phyloP scores from a whole-genome alignment of 371 early-diverging fungal species.

The Lichtheimia hyalospora region DNA sequence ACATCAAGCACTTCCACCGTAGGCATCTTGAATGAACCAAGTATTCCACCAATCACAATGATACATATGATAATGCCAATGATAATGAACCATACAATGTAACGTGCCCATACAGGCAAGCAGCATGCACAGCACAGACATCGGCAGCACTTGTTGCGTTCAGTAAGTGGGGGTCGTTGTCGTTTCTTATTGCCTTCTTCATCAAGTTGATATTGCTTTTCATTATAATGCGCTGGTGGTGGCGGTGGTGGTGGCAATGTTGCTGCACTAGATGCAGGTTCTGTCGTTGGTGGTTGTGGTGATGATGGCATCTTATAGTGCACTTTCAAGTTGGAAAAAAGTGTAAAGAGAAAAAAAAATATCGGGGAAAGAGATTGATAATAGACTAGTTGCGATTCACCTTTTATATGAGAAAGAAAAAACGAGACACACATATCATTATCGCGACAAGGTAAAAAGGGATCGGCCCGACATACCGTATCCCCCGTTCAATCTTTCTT shows the following conservation, averaged over 20 bases:
- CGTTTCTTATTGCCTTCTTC: not conserved
- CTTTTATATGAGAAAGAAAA: not conserved
- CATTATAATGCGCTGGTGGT: not conserved
- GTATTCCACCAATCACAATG: slow-evolving; percentile 32
- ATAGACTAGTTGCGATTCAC: not conserved
- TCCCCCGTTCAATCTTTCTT: not conserved
- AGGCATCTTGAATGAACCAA: slow-evolving; percentile 40
- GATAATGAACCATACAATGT: slow-evolving; percentile 42
- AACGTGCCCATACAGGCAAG: slow-evolving; percentile 40
- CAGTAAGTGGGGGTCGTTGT: slow-evolving; percentile 10
- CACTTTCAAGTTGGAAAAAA: no score
- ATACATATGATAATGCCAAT: slow-evolving; percentile 37
- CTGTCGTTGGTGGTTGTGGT: not conserved
- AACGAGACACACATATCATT: not conserved
- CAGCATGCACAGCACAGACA: slow-evolving; percentile 48
- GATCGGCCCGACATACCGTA: not conserved
- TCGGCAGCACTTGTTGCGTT: slow-evolving; percentile 32
- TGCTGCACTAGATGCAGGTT: not conserved
- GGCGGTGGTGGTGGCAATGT: not conserved
- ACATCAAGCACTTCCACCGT: slow-evolving; percentile 33
- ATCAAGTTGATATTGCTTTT: not conserved
- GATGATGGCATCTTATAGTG: not conserved
- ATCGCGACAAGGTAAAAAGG: not conserved
- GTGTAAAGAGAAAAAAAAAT: not conserved
- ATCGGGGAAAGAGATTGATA: not conserved